phyloP scores from a whole-genome alignment of 768 basidiomycete genomes.

The Hebeloma cylindrosporum region DNA sequence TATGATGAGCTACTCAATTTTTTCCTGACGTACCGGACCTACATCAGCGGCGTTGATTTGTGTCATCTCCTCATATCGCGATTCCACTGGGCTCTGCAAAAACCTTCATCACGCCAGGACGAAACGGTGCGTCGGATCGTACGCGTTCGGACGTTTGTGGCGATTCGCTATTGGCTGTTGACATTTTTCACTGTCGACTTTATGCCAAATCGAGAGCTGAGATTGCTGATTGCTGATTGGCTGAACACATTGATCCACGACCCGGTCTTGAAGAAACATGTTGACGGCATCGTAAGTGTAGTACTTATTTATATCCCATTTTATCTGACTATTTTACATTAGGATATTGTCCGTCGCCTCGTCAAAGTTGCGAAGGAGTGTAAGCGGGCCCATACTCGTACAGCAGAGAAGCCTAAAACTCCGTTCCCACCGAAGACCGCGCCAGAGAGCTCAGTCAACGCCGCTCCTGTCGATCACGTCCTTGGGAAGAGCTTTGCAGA shows the following conservation, averaged over 20 bases:
- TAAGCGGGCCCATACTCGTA: slow-evolving; percentile 61
- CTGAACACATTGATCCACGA: slow-evolving; percentile 75
- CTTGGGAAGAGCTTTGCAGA: slow-evolving; percentile 69
- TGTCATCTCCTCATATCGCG: slow-evolving; percentile 81
- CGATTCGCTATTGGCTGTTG: slow-evolving; percentile 86
- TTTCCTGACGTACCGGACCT: slow-evolving; percentile 90
- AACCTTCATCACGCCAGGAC: slow-evolving; percentile 51
- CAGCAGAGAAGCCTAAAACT: slow-evolving; percentile 35
- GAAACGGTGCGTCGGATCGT: slow-evolving; percentile 75
- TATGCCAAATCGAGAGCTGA: slow-evolving; percentile 73
- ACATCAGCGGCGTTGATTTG: slow-evolving; percentile 76
- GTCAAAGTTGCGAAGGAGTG: slow-evolving; percentile 84
- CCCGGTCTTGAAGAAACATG: slow-evolving; percentile 63
- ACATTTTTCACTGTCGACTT: slow-evolving; percentile 92
- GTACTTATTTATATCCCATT: slow-evolving; percentile 12
- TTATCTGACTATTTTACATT: slow-evolving; percentile 1
- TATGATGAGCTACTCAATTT: slow-evolving; percentile 88
- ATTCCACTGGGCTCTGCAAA: slow-evolving; percentile 84
- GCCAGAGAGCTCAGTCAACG: slow-evolving; percentile 27
- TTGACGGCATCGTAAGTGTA: slow-evolving; percentile 68
- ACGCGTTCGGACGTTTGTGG: slow-evolving; percentile 86
- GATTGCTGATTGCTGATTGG: slow-evolving; percentile 74
- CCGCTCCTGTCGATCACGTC: slow-evolving; percentile 39
- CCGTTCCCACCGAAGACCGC: slow-evolving; percentile 31
- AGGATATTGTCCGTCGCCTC: slow-evolving; percentile 81